Evolutionary conservation across 1,139 yeast genomes (phyloP), one percentile per base, ranked within the genome.

Genomic region (Taphrina flavorubra): DNA sequence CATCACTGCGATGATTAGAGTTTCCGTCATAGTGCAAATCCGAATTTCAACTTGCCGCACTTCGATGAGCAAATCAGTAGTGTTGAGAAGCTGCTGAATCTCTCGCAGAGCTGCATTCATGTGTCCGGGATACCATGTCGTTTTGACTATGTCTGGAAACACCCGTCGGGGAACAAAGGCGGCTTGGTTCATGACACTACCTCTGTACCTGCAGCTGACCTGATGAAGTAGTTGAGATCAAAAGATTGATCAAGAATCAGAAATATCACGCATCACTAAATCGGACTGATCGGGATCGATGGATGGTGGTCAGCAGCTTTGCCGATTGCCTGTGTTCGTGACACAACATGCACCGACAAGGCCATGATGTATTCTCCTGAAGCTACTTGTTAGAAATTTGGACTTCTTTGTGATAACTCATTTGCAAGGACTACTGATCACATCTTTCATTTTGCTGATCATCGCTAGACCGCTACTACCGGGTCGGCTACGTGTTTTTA

Each of bases 81-180:
- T 94, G 0, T 95, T 92, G 1, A 94, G 86, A 49, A 91, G 78
- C 68, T 85, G 86, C 13, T 87, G 84, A 79, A 92, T 85, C 72
- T 82, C 84, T 60, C 86, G 84, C 47, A 94, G 80, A 0, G 97
- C 97, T 71, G 87, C 87, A 72, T 86, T 86, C 75, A 94, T 98
- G 76, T 92, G 97, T 14, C 97, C 97, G 74, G 91, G 91, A 79
- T 92, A 91, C 77, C 90, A 92, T 5, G 96, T 86, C 0, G 87
- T 83, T 16, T 92, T 84, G 69, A 86, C 85, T 76, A 88, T 89
- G 42, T 83, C 81, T 0, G 97, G 97, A 73, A 89, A 86, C 18
- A 77, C 71, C 63, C 77, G 73, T 60, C 86, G 55, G 6, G 74
- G 73, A 16, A 58, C 59, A 42, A 71, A 72, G 46, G 40, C 44